Base-by-base conservation (phyloP, 176 grass and related monocot genomes). In the Puccinellia tenuiflora region DNA sequence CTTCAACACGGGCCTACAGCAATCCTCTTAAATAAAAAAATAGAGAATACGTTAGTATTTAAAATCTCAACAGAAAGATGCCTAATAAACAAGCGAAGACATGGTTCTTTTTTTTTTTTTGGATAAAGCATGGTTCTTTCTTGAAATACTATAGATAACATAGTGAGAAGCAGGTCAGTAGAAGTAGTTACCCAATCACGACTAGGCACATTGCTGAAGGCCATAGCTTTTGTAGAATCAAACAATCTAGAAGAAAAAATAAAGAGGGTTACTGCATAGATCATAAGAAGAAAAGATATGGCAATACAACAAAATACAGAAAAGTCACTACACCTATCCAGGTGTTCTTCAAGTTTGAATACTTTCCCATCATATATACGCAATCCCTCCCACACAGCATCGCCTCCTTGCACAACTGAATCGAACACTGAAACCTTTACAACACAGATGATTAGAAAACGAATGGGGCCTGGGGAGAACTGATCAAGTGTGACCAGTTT, bases 341-440 rank as follows among this genome's bases (percentile, higher is more conserved):
- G 92, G 87, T 98, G 96, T 83, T 98, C 92, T 54, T 98, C 89
- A 66, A 98, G 91, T 84, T 95, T 95, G 83, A 98, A 98, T 72
- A 87, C 88, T 76, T 95, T 98, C 79, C 96, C 91, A 68, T 91
- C 85, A 55, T 98, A 98, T 62, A 98, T 89, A 47, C 92, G 92
- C 62, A 98, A 84, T 73, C 96, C 96, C 77, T 98, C 96, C 96
- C 96, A 98, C 59, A 87, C 96, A 88, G 92, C 91, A 98, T 98
- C 96, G 39, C 96, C 96, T 78, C 96, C 96, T 98, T 98, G 96
- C 72, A 98, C 91, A 88, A 95, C 96, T 66, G 96, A 98, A 85
- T 98, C 96, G 73, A 98, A 91, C 35, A 98, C 96, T 79, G 92
- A 95, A 80, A 98, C 87, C 96, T 98, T 80, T 59, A 92, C 83